These are phyloP conservation scores for Platanthera guangdongensis DNA, from an alignment of 106 monocot genomes.

Conservation along the genomic window DNA sequence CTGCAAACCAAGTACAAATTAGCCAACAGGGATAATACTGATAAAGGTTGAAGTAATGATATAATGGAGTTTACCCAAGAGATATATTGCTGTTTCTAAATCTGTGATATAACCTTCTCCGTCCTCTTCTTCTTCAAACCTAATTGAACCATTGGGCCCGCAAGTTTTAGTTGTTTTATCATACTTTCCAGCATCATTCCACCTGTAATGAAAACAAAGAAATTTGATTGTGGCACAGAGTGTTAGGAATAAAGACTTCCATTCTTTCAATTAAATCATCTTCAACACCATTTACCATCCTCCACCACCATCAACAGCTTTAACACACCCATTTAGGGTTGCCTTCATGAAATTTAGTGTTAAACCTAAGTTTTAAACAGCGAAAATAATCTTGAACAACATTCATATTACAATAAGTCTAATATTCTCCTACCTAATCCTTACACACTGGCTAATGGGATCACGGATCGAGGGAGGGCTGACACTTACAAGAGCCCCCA, in stretches of 20 bases:
- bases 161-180: slow-evolving; percentile 50
- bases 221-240: not conserved
- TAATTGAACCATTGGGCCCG: slow-evolving; percentile 76
- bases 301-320: too few species aligned
- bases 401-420: too few species aligned
- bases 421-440: too few species aligned
- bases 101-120: slow-evolving; percentile 61
- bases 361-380: too few species aligned
- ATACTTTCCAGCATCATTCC: slow-evolving; percentile 62
- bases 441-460: too few species aligned
- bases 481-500: too few species aligned
- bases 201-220: slow-evolving; percentile 20
- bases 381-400: too few species aligned
- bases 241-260: not conserved
- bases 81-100: slow-evolving; percentile 52
- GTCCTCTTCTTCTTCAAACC: slow-evolving; percentile 56
- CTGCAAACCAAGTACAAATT: slow-evolving; percentile 19
- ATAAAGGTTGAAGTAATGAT: not conserved
- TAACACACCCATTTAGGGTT: too few species aligned
- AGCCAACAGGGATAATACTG: not conserved
- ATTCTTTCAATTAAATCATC: not conserved
- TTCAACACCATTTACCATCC: too few species aligned
- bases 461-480: too few species aligned
- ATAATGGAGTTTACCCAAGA: slow-evolving; percentile 22
- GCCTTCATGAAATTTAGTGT: too few species aligned